Evolutionary conservation across 495 filamentous ascomycete genomes (phyloP).

Genomic region (Thermothielavioides terrestris): DNA sequence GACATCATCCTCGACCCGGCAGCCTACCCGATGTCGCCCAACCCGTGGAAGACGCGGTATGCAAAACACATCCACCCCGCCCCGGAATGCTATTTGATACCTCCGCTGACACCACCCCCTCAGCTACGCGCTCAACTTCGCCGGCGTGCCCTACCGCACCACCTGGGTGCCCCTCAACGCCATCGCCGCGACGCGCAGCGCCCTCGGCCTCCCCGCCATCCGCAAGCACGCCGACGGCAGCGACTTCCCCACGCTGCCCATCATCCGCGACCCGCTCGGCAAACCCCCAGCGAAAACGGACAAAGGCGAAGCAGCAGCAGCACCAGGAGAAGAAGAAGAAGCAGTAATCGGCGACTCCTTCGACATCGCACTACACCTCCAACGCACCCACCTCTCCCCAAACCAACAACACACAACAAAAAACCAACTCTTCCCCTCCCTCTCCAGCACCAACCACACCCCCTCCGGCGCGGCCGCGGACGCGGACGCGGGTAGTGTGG

Average conservation of each 20-base stretch:
- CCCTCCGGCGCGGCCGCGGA: conserved; percentile 20
- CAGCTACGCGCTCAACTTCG: conserved; percentile 57
- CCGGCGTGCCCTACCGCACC: conserved; percentile 42
- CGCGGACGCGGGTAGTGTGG: conserved; percentile 23
- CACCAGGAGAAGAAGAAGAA: no score
- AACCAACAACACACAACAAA: conserved; percentile 28
- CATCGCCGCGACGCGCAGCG: conserved; percentile 37
- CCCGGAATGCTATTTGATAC: no score
- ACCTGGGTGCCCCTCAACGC: conserved; percentile 43
- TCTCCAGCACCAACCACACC: conserved; percentile 15
- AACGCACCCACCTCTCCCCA: conserved; percentile 42
- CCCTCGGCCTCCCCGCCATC: conserved; percentile 34
- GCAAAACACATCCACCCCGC: no score
- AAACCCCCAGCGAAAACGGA: no score
- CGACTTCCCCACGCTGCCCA: conserved; percentile 52
- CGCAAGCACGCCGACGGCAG: conserved; percentile 50
- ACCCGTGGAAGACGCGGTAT: conserved; percentile 55
- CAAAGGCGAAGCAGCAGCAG: no score
- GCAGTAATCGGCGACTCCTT: conserved; percentile 63
- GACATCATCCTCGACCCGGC: conserved; percentile 46
- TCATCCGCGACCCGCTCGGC: conserved; percentile 39
- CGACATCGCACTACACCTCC: conserved; percentile 51
- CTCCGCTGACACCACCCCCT: no score
- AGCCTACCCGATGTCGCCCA: conserved; percentile 31
- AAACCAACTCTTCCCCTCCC: conserved; percentile 35